Evolutionary conservation across 495 filamentous ascomycete species (phyloP).

Genomic region (Xylaria venustula): DNA sequence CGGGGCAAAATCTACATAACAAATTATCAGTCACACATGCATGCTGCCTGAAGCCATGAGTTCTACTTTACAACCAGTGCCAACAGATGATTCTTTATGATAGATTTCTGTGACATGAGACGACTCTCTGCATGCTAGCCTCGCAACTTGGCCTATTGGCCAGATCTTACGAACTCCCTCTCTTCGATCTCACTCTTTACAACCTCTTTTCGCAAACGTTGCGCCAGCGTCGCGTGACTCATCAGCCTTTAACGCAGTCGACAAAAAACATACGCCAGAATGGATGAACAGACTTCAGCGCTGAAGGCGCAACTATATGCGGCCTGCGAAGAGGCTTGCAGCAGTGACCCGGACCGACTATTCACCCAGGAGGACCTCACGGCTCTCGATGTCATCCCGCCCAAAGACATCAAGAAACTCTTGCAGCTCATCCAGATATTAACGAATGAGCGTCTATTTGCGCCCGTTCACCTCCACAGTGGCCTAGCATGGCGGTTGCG

Average conservation of each 20-base stretch:
- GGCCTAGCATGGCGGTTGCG: conserved; percentile 66
- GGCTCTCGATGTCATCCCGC: conserved; percentile 59
- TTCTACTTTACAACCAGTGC: not conserved
- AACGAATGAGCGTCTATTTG: conserved; percentile 66
- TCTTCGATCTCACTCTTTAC: conserved; percentile 5
- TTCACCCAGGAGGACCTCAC: conserved; percentile 69
- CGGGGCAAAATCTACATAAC: conserved; percentile 16
- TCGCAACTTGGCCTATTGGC: not conserved
- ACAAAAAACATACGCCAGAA: not conserved
- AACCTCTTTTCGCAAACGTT: conserved; percentile 32
- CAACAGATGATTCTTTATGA: not conserved
- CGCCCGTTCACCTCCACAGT: conserved; percentile 53
- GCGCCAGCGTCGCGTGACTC: conserved; percentile 31
- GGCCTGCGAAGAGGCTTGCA: conserved; percentile 27
- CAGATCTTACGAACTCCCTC: not conserved
- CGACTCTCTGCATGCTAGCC: not conserved
- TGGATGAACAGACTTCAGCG: conserved; percentile 23
- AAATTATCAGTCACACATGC: not conserved
- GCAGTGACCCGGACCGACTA: conserved; percentile 45
- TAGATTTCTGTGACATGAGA: not conserved
- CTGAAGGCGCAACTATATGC: conserved; percentile 27
- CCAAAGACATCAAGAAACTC: conserved; percentile 56
- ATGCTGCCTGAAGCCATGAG: not conserved
- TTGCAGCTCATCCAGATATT: conserved; percentile 60
- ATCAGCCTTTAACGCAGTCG: conserved; percentile 3